Evolutionary conservation across 225 moss, liverwort and hornwort genomes (phyloP).

Genomic region (Ulota crispa): DNA sequence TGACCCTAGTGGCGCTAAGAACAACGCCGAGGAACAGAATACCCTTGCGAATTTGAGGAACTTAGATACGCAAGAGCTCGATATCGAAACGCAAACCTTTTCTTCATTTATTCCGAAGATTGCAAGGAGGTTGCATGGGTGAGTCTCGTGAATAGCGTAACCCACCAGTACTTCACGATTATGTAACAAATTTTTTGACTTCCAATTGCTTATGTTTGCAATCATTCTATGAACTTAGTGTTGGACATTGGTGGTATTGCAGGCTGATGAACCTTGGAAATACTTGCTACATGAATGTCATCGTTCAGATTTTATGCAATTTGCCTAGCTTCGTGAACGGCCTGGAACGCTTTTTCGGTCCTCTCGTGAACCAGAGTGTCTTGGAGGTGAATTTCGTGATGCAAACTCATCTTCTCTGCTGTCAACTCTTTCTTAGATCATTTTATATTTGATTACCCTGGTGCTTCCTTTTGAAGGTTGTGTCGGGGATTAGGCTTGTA

Average conservation of each 20-base stretch:
- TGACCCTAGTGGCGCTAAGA: neutral
- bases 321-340: constrained; percentile 44
- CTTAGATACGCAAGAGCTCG: constrained; percentile 13
- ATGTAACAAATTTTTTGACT: neutral
- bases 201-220: neutral
- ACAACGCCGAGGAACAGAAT: neutral
- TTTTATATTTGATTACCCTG: neutral
- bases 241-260: neutral
- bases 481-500: neutral
- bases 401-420: neutral
- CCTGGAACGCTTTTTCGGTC: constrained; percentile 48
- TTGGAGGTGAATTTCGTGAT: constrained; percentile 19
- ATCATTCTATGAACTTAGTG: neutral
- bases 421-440: neutral
- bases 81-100: constrained; percentile 10
- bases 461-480: neutral
- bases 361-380: constrained; percentile 15
- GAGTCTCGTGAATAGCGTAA: neutral
- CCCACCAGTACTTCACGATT: accelerated
- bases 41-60: constrained; percentile 17
- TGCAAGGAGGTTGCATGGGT: constrained; percentile 45
- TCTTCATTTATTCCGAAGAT: constrained; percentile 24
- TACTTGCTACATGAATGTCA: constrained; percentile 65
- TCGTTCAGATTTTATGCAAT: constrained; percentile 45
- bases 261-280: constrained; percentile 61